Evolutionary conservation across 345 rosid species (phyloP).

Genomic region (Bruguiera gymnorhiza): DNA sequence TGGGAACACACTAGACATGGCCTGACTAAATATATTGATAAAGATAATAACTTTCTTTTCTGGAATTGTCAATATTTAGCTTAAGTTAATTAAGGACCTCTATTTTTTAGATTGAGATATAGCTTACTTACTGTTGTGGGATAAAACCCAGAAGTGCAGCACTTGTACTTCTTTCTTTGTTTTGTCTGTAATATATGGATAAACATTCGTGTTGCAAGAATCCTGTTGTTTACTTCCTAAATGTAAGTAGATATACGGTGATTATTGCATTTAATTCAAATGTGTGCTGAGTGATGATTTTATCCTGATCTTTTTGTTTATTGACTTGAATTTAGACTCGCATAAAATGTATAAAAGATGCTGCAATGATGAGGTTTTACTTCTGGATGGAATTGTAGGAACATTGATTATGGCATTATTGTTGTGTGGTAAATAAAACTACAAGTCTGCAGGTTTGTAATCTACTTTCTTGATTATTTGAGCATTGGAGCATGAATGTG

Average conservation of each 20-base stretch:
- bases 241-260: constrained; percentile 19
- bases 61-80: constrained; percentile 7
- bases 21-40: neutral
- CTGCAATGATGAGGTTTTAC: too few species aligned
- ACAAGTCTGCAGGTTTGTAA: too few species aligned
- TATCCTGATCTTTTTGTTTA: neutral
- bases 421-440: too few species aligned
- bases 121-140: constrained; percentile 5
- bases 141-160: constrained; percentile 1
- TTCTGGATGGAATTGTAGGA: neutral
- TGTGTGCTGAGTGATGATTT: neutral
- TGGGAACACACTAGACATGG: neutral
- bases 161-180: constrained; percentile 3
- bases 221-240: constrained; percentile 12
- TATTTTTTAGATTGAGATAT: constrained; percentile 5
- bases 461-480: too few species aligned
- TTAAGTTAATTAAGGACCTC: constrained; percentile 5
- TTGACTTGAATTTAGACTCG: neutral
- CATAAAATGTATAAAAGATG: too few species aligned
- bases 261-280: too few species aligned
- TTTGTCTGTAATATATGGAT: neutral
- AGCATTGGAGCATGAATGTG: too few species aligned
- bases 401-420: neutral
- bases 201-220: constrained; percentile 9
- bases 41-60: constrained; percentile 9